phyloP scores from a whole-genome alignment of 805 yeast species.

The Phaffomyces opuntiae region DNA sequence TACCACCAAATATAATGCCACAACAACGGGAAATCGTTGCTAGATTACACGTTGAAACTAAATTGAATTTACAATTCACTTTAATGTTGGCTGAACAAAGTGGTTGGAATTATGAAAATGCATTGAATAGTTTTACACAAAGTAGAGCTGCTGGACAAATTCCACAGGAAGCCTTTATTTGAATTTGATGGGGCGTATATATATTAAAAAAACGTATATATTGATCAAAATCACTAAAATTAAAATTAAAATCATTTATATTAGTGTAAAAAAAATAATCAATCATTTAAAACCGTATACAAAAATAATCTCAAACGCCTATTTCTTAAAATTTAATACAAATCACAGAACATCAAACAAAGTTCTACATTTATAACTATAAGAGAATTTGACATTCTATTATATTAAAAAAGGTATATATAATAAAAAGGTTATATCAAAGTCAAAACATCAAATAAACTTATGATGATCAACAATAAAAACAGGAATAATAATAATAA shows the following conservation, averaged over 20 bases:
- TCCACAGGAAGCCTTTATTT: constrained; percentile 23
- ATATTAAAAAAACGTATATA: neutral
- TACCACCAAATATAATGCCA: constrained; percentile 23
- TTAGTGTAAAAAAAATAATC: neutral
- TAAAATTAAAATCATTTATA: too few species aligned
- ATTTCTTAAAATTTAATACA: too few species aligned
- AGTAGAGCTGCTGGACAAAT: constrained; percentile 32
- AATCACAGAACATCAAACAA: too few species aligned
- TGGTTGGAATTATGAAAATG: constrained; percentile 68
- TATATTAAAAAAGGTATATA: too few species aligned
- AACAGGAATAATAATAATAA: too few species aligned
- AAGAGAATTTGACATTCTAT: too few species aligned
- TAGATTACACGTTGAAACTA: constrained; percentile 64
- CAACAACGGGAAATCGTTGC: constrained; percentile 63
- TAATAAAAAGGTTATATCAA: too few species aligned
- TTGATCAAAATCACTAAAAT: neutral
- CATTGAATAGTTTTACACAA: constrained; percentile 62
- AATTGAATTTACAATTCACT: constrained; percentile 71
- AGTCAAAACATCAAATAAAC: too few species aligned
- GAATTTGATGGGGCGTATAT: neutral
- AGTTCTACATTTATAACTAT: too few species aligned
- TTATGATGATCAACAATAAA: too few species aligned
- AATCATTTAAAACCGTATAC: too few species aligned
- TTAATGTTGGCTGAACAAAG: constrained; percentile 83
- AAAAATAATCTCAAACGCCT: too few species aligned